Evolutionary conservation across 1,139 yeast species (phyloP).

Genomic region (Saccharomyces hybrid): DNA sequence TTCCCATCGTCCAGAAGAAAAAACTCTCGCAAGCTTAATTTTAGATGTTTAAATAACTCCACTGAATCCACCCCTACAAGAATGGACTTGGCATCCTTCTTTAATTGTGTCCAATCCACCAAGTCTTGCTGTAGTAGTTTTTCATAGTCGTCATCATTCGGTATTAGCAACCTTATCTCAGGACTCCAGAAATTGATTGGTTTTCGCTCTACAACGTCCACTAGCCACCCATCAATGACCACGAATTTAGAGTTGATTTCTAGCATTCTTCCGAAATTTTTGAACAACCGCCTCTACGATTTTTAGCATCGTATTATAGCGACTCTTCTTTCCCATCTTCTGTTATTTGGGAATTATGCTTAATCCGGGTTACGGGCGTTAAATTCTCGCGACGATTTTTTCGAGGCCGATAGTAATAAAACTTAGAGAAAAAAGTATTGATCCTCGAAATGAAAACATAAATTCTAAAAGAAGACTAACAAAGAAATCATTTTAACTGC

Average conservation of each 20-base stretch:
- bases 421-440: not conserved
- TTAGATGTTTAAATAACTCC: not conserved
- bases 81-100: not conserved
- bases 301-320: not conserved
- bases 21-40: not conserved
- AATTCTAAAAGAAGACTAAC: not conserved
- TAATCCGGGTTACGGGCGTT: not conserved
- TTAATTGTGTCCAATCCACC: not conserved
- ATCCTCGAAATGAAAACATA: not conserved
- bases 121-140: not conserved
- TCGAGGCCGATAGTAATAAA: not conserved
- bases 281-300: not conserved
- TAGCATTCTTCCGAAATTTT: not conserved
- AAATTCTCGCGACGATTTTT: not conserved
- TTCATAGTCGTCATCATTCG: not conserved
- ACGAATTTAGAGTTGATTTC: not conserved
- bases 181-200: not conserved
- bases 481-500: not conserved
- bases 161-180: not conserved
- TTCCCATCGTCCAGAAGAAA: not conserved
- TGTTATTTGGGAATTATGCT: not conserved
- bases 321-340: not conserved
- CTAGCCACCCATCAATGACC: not conserved
- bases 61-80: not conserved
- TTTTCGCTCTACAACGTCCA: not conserved